phyloP scores from a whole-genome alignment of 805 yeast genomes.

The Metschnikowia henanensis region DNA sequence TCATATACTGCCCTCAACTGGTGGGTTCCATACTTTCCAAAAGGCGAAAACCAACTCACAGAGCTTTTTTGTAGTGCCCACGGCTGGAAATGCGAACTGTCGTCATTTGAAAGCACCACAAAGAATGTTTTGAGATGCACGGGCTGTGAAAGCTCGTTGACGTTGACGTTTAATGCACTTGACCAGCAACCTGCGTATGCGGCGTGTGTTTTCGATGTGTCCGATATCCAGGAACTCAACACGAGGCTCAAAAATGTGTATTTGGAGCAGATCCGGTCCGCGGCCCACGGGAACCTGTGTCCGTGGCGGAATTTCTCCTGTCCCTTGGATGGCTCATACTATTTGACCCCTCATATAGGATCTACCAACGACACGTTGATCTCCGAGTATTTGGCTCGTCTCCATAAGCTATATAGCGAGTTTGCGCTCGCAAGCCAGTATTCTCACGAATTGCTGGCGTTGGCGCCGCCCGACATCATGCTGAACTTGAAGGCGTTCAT shows the following conservation, averaged over 20 bases:
- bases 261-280: constrained; percentile 21
- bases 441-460: constrained; percentile 1
- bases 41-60: constrained; percentile 26
- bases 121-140: constrained; percentile 37
- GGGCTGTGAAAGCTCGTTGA: constrained; percentile 29
- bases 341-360: constrained; percentile 32
- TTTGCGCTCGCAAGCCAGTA: constrained; percentile 6
- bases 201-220: constrained; percentile 15
- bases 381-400: constrained; percentile 26
- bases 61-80: constrained; percentile 50
- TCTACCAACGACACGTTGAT: constrained; percentile 31
- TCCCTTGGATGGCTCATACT: constrained; percentile 34
- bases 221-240: constrained; percentile 28
- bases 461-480: constrained; percentile 2
- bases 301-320: constrained; percentile 39
- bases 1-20: constrained; percentile 50
- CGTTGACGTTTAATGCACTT: constrained; percentile 27
- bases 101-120: constrained; percentile 21
- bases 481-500: constrained; percentile 17
- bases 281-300: constrained; percentile 33
- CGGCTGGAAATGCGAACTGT: constrained; percentile 53
- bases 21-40: constrained; percentile 32
- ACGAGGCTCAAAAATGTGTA: constrained; percentile 25
- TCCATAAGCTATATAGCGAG: constrained; percentile 31
- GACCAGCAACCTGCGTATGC: constrained; percentile 15